Conservation (phyloP, 1,284 basidiomycete genomes). For the Mycena sp. region DNA sequence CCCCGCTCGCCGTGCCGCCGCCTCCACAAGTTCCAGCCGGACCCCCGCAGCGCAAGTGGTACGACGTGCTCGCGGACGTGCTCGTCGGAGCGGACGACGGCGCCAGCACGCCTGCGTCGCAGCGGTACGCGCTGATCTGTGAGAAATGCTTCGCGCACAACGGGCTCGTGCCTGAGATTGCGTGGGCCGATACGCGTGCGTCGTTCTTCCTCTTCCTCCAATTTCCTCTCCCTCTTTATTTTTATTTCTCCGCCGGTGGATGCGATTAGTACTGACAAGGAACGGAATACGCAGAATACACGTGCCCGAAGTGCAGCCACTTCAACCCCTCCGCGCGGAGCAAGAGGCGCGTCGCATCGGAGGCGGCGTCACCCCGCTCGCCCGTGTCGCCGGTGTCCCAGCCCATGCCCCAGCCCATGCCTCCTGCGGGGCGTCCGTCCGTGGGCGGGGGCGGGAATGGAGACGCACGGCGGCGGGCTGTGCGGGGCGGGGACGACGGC, state of each 20-base stretch:
- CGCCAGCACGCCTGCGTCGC: slow-evolving; percentile 52
- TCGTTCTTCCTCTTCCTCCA: slow-evolving; percentile 32
- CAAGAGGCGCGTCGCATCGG: not conserved
- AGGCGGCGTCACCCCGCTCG: not conserved
- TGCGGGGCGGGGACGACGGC: not conserved
- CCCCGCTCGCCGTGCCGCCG: not conserved
- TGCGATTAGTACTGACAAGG: not conserved
- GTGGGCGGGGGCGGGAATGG: not conserved
- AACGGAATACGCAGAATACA: slow-evolving; percentile 63
- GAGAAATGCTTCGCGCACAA: slow-evolving; percentile 94
- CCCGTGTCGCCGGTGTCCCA: not conserved
- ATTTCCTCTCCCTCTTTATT: slow-evolving; percentile 1
- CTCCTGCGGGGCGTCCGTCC: not conserved
- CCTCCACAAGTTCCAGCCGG: slow-evolving; percentile 32
- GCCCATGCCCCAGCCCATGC: not conserved
- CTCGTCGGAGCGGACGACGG: slow-evolving; percentile 85
- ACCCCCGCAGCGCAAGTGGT: slow-evolving; percentile 82
- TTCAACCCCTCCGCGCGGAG: slow-evolving; percentile 67
- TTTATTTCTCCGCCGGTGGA: not conserved
- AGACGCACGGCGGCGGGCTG: not conserved
- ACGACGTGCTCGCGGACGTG: slow-evolving; percentile 88
- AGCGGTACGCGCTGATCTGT: slow-evolving; percentile 92
- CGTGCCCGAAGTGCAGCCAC: slow-evolving; percentile 78
- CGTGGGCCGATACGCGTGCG: slow-evolving; percentile 93
- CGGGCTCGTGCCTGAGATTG: slow-evolving; percentile 88